Conservation (phyloP, 2,329 filamentous ascomycete genomes). For the Coleophoma cylindrospora region DNA sequence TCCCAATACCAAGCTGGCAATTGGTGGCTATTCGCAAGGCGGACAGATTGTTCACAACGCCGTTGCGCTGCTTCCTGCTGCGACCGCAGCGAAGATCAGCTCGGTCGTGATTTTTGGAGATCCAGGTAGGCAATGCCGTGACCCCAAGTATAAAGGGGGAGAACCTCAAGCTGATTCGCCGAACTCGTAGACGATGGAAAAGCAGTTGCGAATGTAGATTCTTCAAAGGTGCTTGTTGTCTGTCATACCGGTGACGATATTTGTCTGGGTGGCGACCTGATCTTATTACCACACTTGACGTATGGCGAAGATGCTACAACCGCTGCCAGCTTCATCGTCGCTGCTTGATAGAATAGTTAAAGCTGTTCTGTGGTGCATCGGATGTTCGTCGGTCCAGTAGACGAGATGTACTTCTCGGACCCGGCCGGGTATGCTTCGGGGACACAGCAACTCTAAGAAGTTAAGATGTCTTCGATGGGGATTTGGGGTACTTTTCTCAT, state of each 20-base stretch:
- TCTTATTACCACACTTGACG: conserved; percentile 33
- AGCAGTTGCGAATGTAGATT: conserved; percentile 15
- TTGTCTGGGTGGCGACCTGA: conserved; percentile 38
- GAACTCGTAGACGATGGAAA: conserved; percentile 12
- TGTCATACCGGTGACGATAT: conserved; percentile 46
- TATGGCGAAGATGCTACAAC: conserved; percentile 31
- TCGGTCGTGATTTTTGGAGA: conserved; percentile 39
- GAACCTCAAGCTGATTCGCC: not conserved
- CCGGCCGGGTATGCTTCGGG: too few relatives aligned
- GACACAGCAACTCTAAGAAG: too few relatives aligned
- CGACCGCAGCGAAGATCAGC: conserved; percentile 26
- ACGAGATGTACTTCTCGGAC: too few relatives aligned
- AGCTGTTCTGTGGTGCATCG: too few relatives aligned
- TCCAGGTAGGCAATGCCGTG: conserved; percentile 25
- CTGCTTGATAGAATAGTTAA: not conserved
- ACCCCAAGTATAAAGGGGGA: too few relatives aligned
- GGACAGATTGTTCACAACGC: conserved; percentile 38
- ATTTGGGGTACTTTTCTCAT: too few relatives aligned
- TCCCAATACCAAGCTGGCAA: conserved; percentile 31
- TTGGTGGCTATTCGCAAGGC: conserved; percentile 37
- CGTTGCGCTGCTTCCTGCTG: conserved; percentile 24
- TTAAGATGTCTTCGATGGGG: too few relatives aligned
- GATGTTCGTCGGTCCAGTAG: too few relatives aligned
- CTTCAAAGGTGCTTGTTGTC: conserved; percentile 32
- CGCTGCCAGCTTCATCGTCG: conserved; percentile 30